Conservation (phyloP, 495 filamentous ascomycete genomes). For the Bacidia gigantensis region DNA sequence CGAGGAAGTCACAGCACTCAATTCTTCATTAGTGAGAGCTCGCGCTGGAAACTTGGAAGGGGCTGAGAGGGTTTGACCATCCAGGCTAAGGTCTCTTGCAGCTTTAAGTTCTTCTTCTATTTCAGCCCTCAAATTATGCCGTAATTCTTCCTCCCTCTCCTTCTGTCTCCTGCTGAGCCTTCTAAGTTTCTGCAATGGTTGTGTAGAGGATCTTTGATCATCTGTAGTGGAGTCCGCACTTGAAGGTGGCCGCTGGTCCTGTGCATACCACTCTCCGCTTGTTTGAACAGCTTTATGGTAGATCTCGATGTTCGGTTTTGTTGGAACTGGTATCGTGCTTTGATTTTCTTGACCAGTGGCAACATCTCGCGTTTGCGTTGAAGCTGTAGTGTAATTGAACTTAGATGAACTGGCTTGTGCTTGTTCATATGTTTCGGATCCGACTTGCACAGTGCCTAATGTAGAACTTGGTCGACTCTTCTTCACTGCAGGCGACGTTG, state of each 20-base stretch:
- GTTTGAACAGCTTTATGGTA: conserved; percentile 97
- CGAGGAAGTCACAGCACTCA: conserved; percentile 79
- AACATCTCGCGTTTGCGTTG: conserved; percentile 53
- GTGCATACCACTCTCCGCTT: conserved; percentile 32
- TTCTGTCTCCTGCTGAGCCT: conserved; percentile 59
- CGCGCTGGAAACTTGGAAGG: conserved; percentile 62
- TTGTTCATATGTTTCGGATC: conserved; percentile 51
- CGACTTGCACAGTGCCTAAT: conserved; percentile 59
- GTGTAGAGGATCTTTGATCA: conserved; percentile 25
- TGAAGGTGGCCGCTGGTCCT: conserved; percentile 21
- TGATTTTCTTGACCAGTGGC: conserved; percentile 56
- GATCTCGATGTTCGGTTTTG: conserved; percentile 64
- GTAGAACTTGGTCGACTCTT: conserved; percentile 78
- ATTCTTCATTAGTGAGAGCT: conserved; percentile 68
- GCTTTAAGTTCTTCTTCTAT: conserved; percentile 83
- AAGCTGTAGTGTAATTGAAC: conserved; percentile 8
- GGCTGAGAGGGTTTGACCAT: conserved; percentile 34
- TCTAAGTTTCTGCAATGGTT: conserved; percentile 41
- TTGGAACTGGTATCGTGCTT: conserved; percentile 58
- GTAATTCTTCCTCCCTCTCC: conserved; percentile 76
- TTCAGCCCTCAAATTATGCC: conserved; percentile 70
- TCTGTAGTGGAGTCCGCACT: conserved; percentile 54
- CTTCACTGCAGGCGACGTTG: conserved; percentile 42
- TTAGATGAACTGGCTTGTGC: conserved; percentile 11
- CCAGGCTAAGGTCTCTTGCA: conserved; percentile 40